Evolutionary conservation across 2,329 filamentous ascomycete species (phyloP).

Genomic region (Epichloe gansuensis): DNA sequence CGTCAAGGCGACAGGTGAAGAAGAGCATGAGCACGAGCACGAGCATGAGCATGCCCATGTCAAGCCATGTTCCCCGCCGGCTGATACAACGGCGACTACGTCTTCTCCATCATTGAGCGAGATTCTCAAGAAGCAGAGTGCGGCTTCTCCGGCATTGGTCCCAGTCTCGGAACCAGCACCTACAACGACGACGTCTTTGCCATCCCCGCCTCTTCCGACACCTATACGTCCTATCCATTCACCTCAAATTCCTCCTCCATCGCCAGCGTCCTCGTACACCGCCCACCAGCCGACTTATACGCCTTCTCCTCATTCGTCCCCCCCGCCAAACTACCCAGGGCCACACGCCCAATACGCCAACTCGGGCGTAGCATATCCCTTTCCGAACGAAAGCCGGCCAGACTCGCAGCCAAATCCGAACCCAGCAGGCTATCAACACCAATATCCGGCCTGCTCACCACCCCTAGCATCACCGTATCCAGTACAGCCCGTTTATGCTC

Average conservation of each 20-base stretch:
- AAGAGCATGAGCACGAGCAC: neutral
- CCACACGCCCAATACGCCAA: constrained; percentile 6
- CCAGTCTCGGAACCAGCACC: neutral
- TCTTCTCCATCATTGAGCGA: no score
- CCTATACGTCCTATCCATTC: neutral
- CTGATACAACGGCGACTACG: no score
- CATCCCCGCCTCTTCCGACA: neutral
- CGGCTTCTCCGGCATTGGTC: neutral
- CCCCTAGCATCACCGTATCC: constrained; percentile 5
- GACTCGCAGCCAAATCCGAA: neutral
- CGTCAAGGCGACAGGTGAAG: neutral
- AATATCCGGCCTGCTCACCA: neutral
- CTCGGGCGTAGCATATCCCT: neutral
- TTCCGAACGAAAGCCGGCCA: neutral
- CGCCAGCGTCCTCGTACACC: constrained; percentile 1
- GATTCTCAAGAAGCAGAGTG: no score
- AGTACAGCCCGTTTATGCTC: constrained; percentile 6
- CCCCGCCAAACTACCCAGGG: constrained; percentile 4
- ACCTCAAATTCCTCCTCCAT: neutral
- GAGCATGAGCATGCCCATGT: no score
- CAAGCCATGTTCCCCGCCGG: no score
- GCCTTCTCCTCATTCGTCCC: constrained; percentile 1
- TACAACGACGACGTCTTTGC: neutral
- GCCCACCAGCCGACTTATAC: constrained; percentile 7
- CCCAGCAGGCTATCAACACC: constrained; percentile 1